phyloP scores from a whole-genome alignment of 768 basidiomycete genomes.

The Astraeus odoratus region DNA sequence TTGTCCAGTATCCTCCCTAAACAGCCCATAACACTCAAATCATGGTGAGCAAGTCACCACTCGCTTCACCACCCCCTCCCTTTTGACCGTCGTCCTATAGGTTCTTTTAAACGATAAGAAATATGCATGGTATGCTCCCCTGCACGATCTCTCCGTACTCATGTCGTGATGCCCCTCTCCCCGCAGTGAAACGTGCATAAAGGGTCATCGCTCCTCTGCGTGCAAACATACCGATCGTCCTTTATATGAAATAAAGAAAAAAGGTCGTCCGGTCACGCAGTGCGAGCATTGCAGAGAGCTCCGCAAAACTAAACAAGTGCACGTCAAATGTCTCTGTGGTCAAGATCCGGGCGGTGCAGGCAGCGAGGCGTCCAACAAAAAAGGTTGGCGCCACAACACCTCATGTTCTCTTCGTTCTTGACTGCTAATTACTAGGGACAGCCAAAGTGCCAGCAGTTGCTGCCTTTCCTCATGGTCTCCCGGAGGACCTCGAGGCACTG shows the following conservation, averaged over 20 bases:
- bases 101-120: constrained; percentile 70
- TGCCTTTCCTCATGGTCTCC: constrained; percentile 77
- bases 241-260: constrained; percentile 75
- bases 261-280: constrained; percentile 50
- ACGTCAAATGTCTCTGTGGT: constrained; percentile 38
- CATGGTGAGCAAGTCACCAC: constrained; percentile 40
- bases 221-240: constrained; percentile 87
- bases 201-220: constrained; percentile 85
- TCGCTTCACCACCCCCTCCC: not conserved
- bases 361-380: constrained; percentile 37
- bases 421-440: constrained; percentile 41
- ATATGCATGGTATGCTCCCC: constrained; percentile 66
- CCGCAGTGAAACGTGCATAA: constrained; percentile 83
- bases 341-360: constrained; percentile 28
- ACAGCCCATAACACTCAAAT: constrained; percentile 13
- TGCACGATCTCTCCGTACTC: not conserved
- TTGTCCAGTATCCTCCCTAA: constrained; percentile 6
- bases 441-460: constrained; percentile 60
- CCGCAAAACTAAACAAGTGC: constrained; percentile 41
- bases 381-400: constrained; percentile 44
- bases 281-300: constrained; percentile 44
- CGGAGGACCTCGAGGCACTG: constrained; percentile 56
- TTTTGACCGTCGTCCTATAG: constrained; percentile 27
- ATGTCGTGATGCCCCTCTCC: constrained; percentile 4
- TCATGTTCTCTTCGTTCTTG: constrained; percentile 26